A percentile compares a stretch with the other conserved stretches of the same genome.
Conservation (phyloP, 441 rosid genomes). For the Raphanus hybrid region DNA sequence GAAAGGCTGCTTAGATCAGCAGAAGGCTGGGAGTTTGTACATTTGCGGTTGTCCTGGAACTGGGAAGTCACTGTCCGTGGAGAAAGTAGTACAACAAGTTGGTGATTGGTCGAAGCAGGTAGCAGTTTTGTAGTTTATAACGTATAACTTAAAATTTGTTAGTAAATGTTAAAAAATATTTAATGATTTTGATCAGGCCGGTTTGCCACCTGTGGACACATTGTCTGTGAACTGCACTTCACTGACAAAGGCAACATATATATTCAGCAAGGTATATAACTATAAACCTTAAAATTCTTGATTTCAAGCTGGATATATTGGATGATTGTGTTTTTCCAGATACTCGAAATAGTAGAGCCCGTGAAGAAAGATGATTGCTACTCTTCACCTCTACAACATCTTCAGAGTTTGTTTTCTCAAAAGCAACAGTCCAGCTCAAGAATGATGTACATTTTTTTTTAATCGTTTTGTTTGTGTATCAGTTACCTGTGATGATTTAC, state of each 20-base stretch:
- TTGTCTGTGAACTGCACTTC: conserved; percentile 69
- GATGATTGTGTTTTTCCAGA: conserved; percentile 44
- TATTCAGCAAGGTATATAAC: conserved; percentile 69
- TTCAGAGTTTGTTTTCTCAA: conserved; percentile 66
- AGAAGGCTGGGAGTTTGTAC: conserved; percentile 50
- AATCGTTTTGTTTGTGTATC: background rate
- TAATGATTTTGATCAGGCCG: conserved; percentile 44
- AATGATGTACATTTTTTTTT: conserved; percentile 63
- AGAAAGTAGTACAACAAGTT: conserved; percentile 55
- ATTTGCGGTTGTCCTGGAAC: conserved; percentile 86
- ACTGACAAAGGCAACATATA: conserved; percentile 60
- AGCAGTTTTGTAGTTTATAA: background rate
- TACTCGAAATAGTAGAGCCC: conserved; percentile 47
- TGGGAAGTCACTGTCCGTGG: conserved; percentile 77
- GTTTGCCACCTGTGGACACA: conserved; percentile 55
- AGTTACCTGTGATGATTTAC: background rate
- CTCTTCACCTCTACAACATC: conserved; percentile 57
- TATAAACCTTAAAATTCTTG: background rate
- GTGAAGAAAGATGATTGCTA: conserved; percentile 44
- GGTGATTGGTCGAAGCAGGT: conserved; percentile 71
- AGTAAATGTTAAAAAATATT: background rate
- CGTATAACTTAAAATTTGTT: background rate
- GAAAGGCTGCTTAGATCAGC: conserved; percentile 49
- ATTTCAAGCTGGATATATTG: background rate
- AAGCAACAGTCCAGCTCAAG: conserved; percentile 48